Percentiles rank a stretch among this genome's conserved stretches.
Evolutionary conservation across 2,329 filamentous ascomycete genomes (phyloP).

Genomic region (Microdochium nivale): DNA sequence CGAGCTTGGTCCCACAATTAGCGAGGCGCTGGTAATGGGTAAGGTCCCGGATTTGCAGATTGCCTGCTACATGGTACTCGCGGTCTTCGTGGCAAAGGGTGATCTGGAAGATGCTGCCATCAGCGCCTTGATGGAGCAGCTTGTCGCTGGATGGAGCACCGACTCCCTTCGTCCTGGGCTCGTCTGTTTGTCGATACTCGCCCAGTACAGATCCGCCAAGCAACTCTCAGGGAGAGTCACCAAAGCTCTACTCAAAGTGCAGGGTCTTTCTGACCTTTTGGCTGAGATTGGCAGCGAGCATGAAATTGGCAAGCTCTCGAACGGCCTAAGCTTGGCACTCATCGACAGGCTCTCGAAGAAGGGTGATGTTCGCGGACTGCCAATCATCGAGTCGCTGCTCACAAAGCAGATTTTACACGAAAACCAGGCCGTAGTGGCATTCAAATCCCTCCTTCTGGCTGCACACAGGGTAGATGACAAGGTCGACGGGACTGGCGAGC

Average conservation of each 20-base stretch:
- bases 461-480: constrained; percentile 49
- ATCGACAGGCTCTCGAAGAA: constrained; percentile 54
- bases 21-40: constrained; percentile 67
- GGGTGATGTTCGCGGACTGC: constrained; percentile 46
- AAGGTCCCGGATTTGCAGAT: constrained; percentile 72
- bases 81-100: constrained; percentile 77
- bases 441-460: constrained; percentile 55
- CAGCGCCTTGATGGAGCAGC: constrained; percentile 83
- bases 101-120: constrained; percentile 70
- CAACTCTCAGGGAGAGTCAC: constrained; percentile 62
- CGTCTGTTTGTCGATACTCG: constrained; percentile 71
- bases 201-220: constrained; percentile 66
- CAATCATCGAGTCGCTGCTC: constrained; percentile 53
- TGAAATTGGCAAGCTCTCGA: constrained; percentile 61
- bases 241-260: constrained; percentile 57
- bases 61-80: constrained; percentile 84
- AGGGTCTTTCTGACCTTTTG: constrained; percentile 50
- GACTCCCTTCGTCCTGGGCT: constrained; percentile 68
- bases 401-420: constrained; percentile 51
- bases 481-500: constrained; percentile 42
- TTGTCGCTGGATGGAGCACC: constrained; percentile 66
- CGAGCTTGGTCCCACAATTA: constrained; percentile 58
- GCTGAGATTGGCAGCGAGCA: constrained; percentile 55
- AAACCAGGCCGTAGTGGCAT: constrained; percentile 53
- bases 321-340: constrained; percentile 60